Conservation (phyloP, 345 rosid genomes). For the Populus alba region DNA sequence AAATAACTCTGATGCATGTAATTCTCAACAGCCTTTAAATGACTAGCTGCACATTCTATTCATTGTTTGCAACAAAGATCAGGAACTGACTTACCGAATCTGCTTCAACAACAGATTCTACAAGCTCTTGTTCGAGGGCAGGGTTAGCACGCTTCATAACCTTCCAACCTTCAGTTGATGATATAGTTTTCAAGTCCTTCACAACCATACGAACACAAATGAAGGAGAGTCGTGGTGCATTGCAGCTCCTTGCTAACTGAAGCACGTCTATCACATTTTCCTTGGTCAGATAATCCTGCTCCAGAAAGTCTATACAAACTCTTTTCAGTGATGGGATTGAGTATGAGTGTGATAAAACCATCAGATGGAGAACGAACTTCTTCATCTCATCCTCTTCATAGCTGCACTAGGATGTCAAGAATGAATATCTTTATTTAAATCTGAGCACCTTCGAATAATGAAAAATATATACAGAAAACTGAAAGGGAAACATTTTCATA, state of each 20-base stretch:
- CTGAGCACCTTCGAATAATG: not conserved
- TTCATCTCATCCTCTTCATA: conserved; percentile 67
- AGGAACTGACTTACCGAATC: conserved; percentile 53
- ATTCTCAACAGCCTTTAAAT: not conserved
- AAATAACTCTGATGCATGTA: not conserved
- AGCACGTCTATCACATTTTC: conserved; percentile 85
- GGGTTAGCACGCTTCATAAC: conserved; percentile 66
- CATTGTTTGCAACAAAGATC: not conserved
- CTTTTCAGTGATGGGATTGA: conserved; percentile 66
- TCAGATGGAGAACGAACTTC: conserved; percentile 65
- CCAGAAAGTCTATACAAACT: conserved; percentile 50
- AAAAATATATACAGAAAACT: not conserved
- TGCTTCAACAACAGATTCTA: conserved; percentile 62
- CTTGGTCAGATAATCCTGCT: conserved; percentile 51
- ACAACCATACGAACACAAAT: conserved; percentile 58
- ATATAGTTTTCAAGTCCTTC: conserved; percentile 69
- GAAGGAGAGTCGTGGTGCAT: conserved; percentile 59
- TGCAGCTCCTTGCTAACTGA: conserved; percentile 68
- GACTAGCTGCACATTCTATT: not conserved
- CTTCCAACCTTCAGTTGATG: conserved; percentile 81
- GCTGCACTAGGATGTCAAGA: conserved; percentile 44
- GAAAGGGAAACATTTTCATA: not conserved
- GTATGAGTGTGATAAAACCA: conserved; percentile 76
- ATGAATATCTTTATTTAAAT: not conserved
- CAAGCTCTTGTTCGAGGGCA: conserved; percentile 73